Conservation (phyloP, 805 yeast genomes). For the Schizosaccharomyces osmophilus region DNA sequence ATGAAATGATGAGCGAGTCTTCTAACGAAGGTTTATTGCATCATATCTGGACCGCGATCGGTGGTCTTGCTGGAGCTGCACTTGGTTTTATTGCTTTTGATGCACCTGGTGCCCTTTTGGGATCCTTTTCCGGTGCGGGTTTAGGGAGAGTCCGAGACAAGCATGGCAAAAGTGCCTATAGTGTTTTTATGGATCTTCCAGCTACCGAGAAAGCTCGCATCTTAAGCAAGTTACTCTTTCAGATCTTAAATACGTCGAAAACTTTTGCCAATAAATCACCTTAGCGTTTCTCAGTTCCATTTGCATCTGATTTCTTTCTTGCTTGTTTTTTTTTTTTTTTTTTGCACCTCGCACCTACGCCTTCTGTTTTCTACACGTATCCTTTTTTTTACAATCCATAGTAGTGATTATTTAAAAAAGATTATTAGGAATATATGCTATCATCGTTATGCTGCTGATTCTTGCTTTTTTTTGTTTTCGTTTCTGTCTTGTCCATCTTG, state of each 20-base stretch:
- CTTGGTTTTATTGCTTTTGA: slow-evolving; percentile 10
- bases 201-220: not conserved
- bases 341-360: too few species aligned
- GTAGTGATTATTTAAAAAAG: too few species aligned
- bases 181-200: slow-evolving; percentile 8
- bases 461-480: too few species aligned
- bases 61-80: slow-evolving; percentile 8
- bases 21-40: slow-evolving; percentile 3
- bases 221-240: not conserved
- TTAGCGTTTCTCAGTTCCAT: too few species aligned
- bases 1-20: slow-evolving; percentile 9
- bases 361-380: too few species aligned
- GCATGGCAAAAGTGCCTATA: slow-evolving; percentile 8
- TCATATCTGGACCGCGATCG: slow-evolving; percentile 1
- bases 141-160: slow-evolving; percentile 9
- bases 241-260: not conserved
- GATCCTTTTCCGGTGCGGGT: slow-evolving; percentile 8
- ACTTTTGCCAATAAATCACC: not conserved
- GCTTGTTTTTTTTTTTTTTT: too few species aligned
- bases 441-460: too few species aligned
- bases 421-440: too few species aligned
- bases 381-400: too few species aligned
- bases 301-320: too few species aligned
- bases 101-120: slow-evolving; percentile 10
- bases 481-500: too few species aligned